phyloP scores from a whole-genome alignment of 2,329 filamentous ascomycete species.

The Biscogniauxia mediterranea region DNA sequence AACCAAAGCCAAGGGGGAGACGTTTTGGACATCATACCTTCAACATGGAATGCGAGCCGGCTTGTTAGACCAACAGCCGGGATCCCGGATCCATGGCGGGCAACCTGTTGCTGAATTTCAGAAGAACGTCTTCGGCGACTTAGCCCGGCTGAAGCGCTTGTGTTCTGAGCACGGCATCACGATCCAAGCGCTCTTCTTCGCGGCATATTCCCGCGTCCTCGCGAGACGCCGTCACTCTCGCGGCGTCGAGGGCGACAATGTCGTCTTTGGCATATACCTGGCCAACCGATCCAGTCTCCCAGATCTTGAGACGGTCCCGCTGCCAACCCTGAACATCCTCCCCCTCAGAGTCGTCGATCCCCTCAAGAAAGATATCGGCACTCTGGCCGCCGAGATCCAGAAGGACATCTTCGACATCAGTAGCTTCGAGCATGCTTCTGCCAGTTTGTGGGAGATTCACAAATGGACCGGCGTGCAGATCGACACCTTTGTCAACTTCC shows the following conservation, averaged over 20 bases:
- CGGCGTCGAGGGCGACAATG: conserved; percentile 30
- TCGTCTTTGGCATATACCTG: conserved; percentile 78
- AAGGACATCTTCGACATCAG: conserved; percentile 63
- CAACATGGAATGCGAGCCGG: conserved; percentile 9
- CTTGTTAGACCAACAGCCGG: not conserved
- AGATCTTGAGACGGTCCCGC: conserved; percentile 46
- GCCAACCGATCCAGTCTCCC: conserved; percentile 66
- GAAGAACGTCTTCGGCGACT: conserved; percentile 14
- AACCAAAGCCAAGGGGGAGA: conserved; percentile 15
- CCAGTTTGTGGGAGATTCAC: conserved; percentile 68
- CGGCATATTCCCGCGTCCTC: conserved; percentile 58
- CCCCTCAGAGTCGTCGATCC: conserved; percentile 59
- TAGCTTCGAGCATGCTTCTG: conserved; percentile 51
- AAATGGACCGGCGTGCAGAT: conserved; percentile 72
- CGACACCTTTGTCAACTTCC: conserved; percentile 78
- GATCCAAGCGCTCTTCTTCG: conserved; percentile 74
- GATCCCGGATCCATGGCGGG: not conserved
- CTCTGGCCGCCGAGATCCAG: conserved; percentile 63
- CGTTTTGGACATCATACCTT: conserved; percentile 52
- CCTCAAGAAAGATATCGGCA: conserved; percentile 36
- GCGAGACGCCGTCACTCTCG: conserved; percentile 13
- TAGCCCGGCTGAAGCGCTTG: conserved; percentile 16
- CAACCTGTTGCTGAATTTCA: conserved; percentile 17
- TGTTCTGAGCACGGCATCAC: conserved; percentile 53
- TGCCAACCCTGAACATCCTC: conserved; percentile 77